Evolutionary conservation across 805 yeast genomes (phyloP).

Genomic region (Metschnikowia lochheadii): DNA sequence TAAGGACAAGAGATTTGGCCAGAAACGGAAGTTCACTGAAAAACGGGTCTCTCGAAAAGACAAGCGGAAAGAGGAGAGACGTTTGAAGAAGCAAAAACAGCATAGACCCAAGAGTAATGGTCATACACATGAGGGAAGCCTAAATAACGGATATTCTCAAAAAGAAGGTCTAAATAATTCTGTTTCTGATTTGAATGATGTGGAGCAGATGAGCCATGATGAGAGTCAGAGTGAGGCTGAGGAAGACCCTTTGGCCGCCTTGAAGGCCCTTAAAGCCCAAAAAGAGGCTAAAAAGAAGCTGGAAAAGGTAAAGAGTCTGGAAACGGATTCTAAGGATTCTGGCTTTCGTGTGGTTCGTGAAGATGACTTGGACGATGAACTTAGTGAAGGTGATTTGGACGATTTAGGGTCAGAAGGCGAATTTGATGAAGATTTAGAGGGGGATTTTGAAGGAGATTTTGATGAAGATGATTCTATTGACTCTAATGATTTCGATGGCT

Average conservation of each 20-base stretch:
- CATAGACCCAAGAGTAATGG: neutral
- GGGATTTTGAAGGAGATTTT: neutral
- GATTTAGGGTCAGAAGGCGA: neutral
- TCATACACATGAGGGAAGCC: neutral
- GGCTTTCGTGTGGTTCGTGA: slow-evolving; percentile 11
- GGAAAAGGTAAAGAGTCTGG: neutral
- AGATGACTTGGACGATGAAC: slow-evolving; percentile 23
- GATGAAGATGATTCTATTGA: neutral
- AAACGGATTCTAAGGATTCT: neutral
- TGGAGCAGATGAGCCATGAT: neutral
- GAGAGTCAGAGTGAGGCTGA: slow-evolving; percentile 22
- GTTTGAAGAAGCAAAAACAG: slow-evolving; percentile 28
- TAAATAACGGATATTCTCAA: neutral
- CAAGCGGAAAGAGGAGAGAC: slow-evolving; percentile 32
- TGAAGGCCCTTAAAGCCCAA: slow-evolving; percentile 17
- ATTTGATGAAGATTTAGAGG: neutral
- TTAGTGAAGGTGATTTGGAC: slow-evolving; percentile 7
- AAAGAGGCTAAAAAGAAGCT: slow-evolving; percentile 6
- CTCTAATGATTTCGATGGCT: slow-evolving; percentile 19
- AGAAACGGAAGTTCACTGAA: slow-evolving; percentile 23
- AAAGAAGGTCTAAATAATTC: neutral
- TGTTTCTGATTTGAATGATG: too few relatives aligned
- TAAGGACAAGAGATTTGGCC: slow-evolving; percentile 27
- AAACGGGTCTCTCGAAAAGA: slow-evolving; percentile 29
- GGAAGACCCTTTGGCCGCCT: slow-evolving; percentile 16